These are phyloP conservation scores for Fusarium kyushuense DNA, from an alignment of 2,329 filamentous ascomycete species.

Conservation along the genomic window DNA sequence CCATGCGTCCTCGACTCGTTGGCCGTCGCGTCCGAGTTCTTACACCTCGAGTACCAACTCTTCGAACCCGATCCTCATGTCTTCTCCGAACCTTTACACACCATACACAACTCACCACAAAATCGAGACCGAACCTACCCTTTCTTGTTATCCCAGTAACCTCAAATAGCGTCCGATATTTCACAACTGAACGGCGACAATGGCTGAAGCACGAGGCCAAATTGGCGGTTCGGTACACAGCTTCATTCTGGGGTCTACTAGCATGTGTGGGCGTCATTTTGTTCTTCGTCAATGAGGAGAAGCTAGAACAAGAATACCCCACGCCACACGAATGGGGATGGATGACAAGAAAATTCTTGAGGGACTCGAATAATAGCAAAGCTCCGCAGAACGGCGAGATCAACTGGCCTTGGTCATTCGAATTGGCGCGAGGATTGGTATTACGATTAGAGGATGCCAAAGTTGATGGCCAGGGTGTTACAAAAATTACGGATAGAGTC, in stretches of 20 bases:
- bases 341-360: conserved; percentile 74
- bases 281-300: conserved; percentile 78
- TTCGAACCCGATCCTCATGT: conserved; percentile 37
- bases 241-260: conserved; percentile 73
- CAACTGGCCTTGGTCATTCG: conserved; percentile 77
- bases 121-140: conserved; percentile 55
- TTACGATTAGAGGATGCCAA: conserved; percentile 75
- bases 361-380: conserved; percentile 71
- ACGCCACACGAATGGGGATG: conserved; percentile 86
- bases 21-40: conserved; percentile 46
- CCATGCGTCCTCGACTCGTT: conserved; percentile 57
- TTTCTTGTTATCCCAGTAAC: conserved; percentile 62
- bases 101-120: conserved; percentile 49
- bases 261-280: conserved; percentile 70
- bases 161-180: conserved; percentile 71
- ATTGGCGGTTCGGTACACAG: conserved; percentile 74
- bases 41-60: conserved; percentile 30
- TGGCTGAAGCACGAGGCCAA: conserved; percentile 79
- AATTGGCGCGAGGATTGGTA: conserved; percentile 70
- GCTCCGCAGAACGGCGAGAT: conserved; percentile 64
- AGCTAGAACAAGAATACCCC: conserved; percentile 79
- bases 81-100: conserved; percentile 47
- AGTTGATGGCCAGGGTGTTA: conserved; percentile 75
- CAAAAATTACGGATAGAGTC: conserved; percentile 69
- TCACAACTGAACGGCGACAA: conserved; percentile 81